Evolutionary conservation across 176 grass and related monocot genomes (phyloP).

Genomic region (maize (Zea mays)): DNA sequence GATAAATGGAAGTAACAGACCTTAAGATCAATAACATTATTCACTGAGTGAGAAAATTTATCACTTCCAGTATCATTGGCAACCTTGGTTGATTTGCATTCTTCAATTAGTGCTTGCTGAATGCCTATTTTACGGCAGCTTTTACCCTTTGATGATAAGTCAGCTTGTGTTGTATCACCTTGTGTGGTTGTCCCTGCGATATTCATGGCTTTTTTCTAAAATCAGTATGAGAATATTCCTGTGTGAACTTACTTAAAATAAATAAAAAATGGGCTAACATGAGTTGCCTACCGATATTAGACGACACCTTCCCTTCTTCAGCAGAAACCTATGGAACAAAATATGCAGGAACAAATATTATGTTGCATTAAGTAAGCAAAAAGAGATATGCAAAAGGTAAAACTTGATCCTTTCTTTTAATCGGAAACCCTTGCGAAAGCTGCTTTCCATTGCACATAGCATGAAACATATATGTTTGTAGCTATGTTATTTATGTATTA

Average conservation of each 20-base stretch:
- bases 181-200: slow-evolving; percentile 36
- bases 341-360: too few relatives aligned
- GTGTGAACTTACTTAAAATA: slow-evolving; percentile 59
- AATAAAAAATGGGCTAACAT: too few relatives aligned
- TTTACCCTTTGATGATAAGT: slow-evolving; percentile 57
- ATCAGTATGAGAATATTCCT: slow-evolving; percentile 53
- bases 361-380: too few relatives aligned
- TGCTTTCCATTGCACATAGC: too few relatives aligned
- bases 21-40: slow-evolving; percentile 57
- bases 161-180: slow-evolving; percentile 41
- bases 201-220: slow-evolving; percentile 51
- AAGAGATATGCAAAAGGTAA: too few relatives aligned
- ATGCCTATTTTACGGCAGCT: slow-evolving; percentile 69
- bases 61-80: slow-evolving; percentile 43
- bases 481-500: too few relatives aligned
- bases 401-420: too few relatives aligned
- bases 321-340: too few relatives aligned
- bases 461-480: too few relatives aligned
- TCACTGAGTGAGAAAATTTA: slow-evolving; percentile 49
- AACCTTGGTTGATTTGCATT: slow-evolving; percentile 54
- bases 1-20: slow-evolving; percentile 42
- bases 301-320: too few relatives aligned
- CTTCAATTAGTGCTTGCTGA: slow-evolving; percentile 56
- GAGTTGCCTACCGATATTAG: too few relatives aligned
- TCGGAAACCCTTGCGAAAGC: too few relatives aligned